Percentiles rank a stretch among this genome's conserved stretches.
phyloP scores from a whole-genome alignment of 495 filamentous ascomycete genomes.

The Talaromyces adpressus region DNA sequence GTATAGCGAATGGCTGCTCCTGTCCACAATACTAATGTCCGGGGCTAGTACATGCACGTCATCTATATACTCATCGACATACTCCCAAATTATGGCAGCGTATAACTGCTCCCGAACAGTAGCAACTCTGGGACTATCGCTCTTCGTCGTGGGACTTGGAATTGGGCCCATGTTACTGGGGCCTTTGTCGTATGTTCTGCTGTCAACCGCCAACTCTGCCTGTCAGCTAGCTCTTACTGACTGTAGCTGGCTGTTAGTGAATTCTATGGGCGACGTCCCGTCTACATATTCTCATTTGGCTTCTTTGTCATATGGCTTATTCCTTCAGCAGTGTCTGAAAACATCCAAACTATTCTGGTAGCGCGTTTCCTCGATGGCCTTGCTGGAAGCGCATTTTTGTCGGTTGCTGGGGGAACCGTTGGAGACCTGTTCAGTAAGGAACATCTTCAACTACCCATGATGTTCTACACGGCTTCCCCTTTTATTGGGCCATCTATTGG shows the following conservation, averaged over 20 bases:
- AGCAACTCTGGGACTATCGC: conserved; percentile 71
- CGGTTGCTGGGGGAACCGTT: conserved; percentile 84
- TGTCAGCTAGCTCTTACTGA: not conserved
- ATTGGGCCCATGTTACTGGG: conserved; percentile 65
- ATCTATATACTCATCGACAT: conserved; percentile 83
- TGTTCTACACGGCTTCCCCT: conserved; percentile 67
- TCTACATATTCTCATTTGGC: conserved; percentile 72
- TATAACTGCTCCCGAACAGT: conserved; percentile 62
- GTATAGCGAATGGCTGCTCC: too few relatives aligned
- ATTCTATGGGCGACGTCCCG: conserved; percentile 82
- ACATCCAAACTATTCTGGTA: conserved; percentile 76
- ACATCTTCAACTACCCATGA: conserved; percentile 68
- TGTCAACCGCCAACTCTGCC: not conserved
- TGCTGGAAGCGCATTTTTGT: conserved; percentile 79
- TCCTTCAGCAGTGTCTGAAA: conserved; percentile 78
- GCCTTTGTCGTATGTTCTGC: conserved; percentile 38
- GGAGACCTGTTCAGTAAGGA: conserved; percentile 77
- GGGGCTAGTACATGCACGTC: conserved; percentile 69
- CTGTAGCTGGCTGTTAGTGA: conserved; percentile 20
- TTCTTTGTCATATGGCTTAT: conserved; percentile 81
- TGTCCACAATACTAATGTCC: too few relatives aligned
- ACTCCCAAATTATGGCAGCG: conserved; percentile 68
- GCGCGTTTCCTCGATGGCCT: conserved; percentile 80
- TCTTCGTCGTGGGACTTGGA: conserved; percentile 69
- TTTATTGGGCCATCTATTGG: conserved; percentile 59